Evolutionary conservation across 2,329 filamentous ascomycete species (phyloP).

Genomic region (Phialocephala sp.): DNA sequence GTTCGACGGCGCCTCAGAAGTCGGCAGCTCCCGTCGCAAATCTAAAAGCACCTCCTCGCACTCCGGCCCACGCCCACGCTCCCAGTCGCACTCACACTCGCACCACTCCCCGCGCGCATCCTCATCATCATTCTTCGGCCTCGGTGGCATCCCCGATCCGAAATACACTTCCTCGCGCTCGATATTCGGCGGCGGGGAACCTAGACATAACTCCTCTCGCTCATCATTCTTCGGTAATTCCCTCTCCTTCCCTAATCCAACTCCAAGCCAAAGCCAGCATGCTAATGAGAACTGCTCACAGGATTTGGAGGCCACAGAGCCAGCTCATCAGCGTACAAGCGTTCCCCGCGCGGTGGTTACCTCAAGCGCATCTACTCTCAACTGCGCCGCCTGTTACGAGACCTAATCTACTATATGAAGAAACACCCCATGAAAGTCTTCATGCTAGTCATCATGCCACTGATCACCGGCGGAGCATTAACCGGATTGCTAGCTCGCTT

Average conservation of each 20-base stretch:
- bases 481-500: constrained; percentile 79
- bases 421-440: constrained; percentile 87
- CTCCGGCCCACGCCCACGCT: too few relatives aligned
- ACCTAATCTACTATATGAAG: constrained; percentile 82
- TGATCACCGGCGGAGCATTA: constrained; percentile 83
- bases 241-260: constrained; percentile 5
- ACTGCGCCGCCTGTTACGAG: constrained; percentile 78
- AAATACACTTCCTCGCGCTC: constrained; percentile 46
- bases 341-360: constrained; percentile 82
- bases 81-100: constrained; percentile 11
- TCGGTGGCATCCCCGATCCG: constrained; percentile 24
- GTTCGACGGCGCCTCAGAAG: constrained; percentile 49
- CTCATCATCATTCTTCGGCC: constrained; percentile 30
- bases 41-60: constrained; percentile 11
- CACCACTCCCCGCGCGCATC: constrained; percentile 23
- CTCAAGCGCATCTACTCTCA: constrained; percentile 74
- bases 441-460: constrained; percentile 83
- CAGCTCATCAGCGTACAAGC: constrained; percentile 71
- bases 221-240: constrained; percentile 46
- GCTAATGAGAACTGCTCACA: constrained; percentile 8
- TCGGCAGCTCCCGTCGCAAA: constrained; percentile 37
- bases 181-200: constrained; percentile 49
- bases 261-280: neutral
- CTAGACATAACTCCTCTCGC: constrained; percentile 49
- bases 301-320: constrained; percentile 34